Evolutionary conservation across 306 rosid genomes (phyloP), one percentile per base, ranked within the genome.

Genomic region (Chamaecrista fasciculata): DNA sequence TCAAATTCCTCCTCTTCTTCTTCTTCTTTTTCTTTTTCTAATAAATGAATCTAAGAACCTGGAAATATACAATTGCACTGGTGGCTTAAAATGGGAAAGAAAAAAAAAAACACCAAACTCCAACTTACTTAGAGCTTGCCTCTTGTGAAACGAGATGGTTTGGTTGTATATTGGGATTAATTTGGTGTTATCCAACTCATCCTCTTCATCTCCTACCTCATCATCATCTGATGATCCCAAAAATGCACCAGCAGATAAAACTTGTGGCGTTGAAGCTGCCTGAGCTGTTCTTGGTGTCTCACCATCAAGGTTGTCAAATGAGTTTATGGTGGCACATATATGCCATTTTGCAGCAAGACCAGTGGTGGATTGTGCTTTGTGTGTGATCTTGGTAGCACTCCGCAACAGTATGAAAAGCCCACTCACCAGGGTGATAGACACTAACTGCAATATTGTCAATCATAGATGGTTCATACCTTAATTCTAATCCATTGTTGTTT

Each of bases 311-410:
- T 78, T 74, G 28, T 94, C 96, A 56, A 85, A 88, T n/a, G 95
- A 77, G 73, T 86, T 80, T 39, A 94, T 76, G 19, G 91, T 87
- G 28, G 97, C 91, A 10, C 87, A 88, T 51, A 78, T 69, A 50
- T 94, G 96, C 99, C 97, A 94, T 78, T 94, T 94, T 26, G 99
- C 83, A 48, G 96, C 91, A 21, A 94, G 88, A 47, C 92, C 82
- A 9, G 98, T 85, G 20, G 81, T 52, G 28, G 97, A 85, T 70
- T 88, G 90, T 28, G 98, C 98, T 72, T 80, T 90, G 77, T 94
- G 98, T 31, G 97, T 86, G 66, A 94, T 81, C 83, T 88, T 94
- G 2, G 96, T 81, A 0, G 95, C 97, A 11, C 96, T 79, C 50
- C 95, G 71, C 74, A 94, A 71, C 72, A 90, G 85, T 74, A 94